Conservation (phyloP, 1,284 basidiomycete species). For the Boletus albobrunnescens region DNA sequence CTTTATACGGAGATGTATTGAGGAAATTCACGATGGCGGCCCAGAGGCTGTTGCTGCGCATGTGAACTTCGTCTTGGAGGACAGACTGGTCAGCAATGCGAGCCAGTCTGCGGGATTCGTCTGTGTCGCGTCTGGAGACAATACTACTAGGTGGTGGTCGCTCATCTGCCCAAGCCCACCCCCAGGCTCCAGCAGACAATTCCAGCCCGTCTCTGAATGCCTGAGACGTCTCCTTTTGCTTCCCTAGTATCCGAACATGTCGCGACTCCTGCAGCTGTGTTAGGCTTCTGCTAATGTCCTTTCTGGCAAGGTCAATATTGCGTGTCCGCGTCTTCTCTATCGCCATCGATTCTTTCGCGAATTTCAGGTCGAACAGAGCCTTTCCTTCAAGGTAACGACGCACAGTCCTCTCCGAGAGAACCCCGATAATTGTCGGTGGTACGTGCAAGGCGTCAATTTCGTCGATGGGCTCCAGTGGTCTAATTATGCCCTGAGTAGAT, state of each 20-base stretch:
- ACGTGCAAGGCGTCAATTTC: constrained; percentile 67
- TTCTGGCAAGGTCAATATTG: constrained; percentile 56
- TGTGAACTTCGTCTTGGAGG: constrained; percentile 48
- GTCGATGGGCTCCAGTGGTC: constrained; percentile 71
- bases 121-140: constrained; percentile 71
- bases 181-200: constrained; percentile 51
- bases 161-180: constrained; percentile 76
- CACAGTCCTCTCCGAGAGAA: constrained; percentile 59
- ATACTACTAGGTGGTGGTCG: constrained; percentile 79
- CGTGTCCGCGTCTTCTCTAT: constrained; percentile 60
- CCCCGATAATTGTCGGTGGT: constrained; percentile 62
- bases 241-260: constrained; percentile 22
- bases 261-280: constrained; percentile 39
- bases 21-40: constrained; percentile 58
- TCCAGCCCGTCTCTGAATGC: constrained; percentile 49
- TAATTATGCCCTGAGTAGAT: constrained; percentile 69
- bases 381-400: constrained; percentile 63
- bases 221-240: constrained; percentile 32
- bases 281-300: constrained; percentile 52
- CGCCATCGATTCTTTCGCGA: constrained; percentile 46
- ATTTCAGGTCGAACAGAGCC: constrained; percentile 59
- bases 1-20: constrained; percentile 39
- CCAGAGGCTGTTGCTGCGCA: constrained; percentile 72
- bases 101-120: constrained; percentile 67
- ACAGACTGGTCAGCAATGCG: constrained; percentile 64